Conservation (phyloP, 2,329 filamentous ascomycete species). For the Exophiala sp. region DNA sequence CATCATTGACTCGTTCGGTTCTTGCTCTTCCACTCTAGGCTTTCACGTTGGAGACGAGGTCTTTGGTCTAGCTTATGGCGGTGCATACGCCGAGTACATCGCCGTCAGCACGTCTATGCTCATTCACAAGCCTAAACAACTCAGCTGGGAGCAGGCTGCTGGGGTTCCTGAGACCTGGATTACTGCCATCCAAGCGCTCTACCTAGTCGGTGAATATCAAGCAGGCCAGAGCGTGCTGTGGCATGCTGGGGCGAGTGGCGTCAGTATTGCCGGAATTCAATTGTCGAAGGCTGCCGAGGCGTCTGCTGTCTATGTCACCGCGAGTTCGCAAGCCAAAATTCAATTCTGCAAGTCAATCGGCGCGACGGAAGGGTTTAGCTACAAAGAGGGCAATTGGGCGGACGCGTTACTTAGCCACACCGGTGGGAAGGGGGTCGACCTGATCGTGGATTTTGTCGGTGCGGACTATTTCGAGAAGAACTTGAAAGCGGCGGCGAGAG, state of each 20-base stretch:
- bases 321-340: slow-evolving; percentile 74
- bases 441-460: slow-evolving; percentile 84
- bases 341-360: slow-evolving; percentile 71
- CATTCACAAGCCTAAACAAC: slow-evolving; percentile 68
- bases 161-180: slow-evolving; percentile 84
- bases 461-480: slow-evolving; percentile 78
- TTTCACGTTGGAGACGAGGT: slow-evolving; percentile 5
- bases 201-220: slow-evolving; percentile 72
- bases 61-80: slow-evolving; percentile 88
- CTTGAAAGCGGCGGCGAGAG: slow-evolving; percentile 67
- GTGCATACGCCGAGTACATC: slow-evolving; percentile 81
- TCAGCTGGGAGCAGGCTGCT: slow-evolving; percentile 71
- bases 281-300: slow-evolving; percentile 67
- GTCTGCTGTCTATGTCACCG: slow-evolving; percentile 72
- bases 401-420: slow-evolving; percentile 68
- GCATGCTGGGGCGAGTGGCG: slow-evolving; percentile 88
- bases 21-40: slow-evolving; percentile 31
- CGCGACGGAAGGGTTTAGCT: slow-evolving; percentile 77
- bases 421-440: slow-evolving; percentile 71
- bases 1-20: slow-evolving; percentile 49
- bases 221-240: slow-evolving; percentile 73
- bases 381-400: slow-evolving; percentile 72
- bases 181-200: slow-evolving; percentile 85
- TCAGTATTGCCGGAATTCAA: slow-evolving; percentile 85
- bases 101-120: slow-evolving; percentile 73